These are phyloP conservation scores for Rhizophagus sp. DNA, from an alignment of 192 early-diverging fungal species.

Conservation along the genomic window DNA sequence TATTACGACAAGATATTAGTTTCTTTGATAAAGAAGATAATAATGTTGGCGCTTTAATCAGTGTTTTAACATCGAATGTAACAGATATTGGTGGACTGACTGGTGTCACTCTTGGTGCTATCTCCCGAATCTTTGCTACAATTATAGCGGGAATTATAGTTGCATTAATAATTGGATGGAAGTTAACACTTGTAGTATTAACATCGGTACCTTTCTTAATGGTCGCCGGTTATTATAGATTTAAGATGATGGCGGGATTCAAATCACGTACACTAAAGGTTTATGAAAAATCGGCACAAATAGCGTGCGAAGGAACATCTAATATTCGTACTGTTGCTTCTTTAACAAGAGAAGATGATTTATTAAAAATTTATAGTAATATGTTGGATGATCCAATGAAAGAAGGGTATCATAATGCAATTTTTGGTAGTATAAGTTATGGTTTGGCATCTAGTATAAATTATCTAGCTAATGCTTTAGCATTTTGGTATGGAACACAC, in stretches of 20 bases:
- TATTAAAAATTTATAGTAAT: slow-evolving; percentile 43
- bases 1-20: too few species aligned
- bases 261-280: slow-evolving; percentile 54
- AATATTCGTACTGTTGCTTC: slow-evolving; percentile 75
- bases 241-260: slow-evolving; percentile 49
- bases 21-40: too few species aligned
- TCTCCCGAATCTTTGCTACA: too few species aligned
- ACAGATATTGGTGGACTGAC: too few species aligned
- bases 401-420: slow-evolving; percentile 35
- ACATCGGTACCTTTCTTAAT: slow-evolving; percentile 65
- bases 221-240: slow-evolving; percentile 58
- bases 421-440: slow-evolving; percentile 40
- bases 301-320: slow-evolving; percentile 73
- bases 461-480: slow-evolving; percentile 44
- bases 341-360: slow-evolving; percentile 50
- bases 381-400: slow-evolving; percentile 43
- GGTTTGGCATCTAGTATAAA: slow-evolving; percentile 46
- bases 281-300: slow-evolving; percentile 64
- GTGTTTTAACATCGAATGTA: too few species aligned
- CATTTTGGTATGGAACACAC: slow-evolving; percentile 51
- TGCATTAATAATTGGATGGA: slow-evolving; percentile 60
- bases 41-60: too few species aligned
- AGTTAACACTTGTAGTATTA: slow-evolving; percentile 60
- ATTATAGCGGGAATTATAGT: slow-evolving; percentile 31
- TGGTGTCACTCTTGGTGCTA: too few species aligned